These are phyloP conservation scores for Xylariales sp. DNA, from an alignment of 2,329 filamentous ascomycete genomes.

Conservation along the genomic window DNA sequence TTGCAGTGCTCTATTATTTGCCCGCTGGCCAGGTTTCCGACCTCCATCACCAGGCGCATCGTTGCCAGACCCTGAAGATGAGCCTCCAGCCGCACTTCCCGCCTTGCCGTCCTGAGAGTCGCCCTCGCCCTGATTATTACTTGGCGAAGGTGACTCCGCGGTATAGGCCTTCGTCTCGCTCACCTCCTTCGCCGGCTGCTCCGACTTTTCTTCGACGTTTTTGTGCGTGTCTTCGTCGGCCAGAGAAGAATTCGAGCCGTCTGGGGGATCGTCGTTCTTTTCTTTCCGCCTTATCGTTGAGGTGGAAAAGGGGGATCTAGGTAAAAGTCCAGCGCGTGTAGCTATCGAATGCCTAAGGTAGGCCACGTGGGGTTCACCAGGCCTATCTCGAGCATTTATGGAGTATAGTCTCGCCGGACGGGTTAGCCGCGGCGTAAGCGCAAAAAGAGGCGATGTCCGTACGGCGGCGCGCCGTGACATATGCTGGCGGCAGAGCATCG, in stretches of 20 bases:
- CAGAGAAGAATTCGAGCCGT: slow-evolving; percentile 61
- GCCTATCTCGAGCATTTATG: slow-evolving; percentile 39
- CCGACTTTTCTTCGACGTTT: slow-evolving; percentile 60
- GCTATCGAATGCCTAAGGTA: slow-evolving; percentile 38
- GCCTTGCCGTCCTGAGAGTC: slow-evolving; percentile 66
- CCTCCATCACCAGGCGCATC: slow-evolving; percentile 73
- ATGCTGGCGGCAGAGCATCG: slow-evolving; percentile 51
- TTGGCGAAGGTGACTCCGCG: slow-evolving; percentile 57
- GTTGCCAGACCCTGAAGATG: slow-evolving; percentile 61
- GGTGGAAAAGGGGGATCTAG: slow-evolving; percentile 53
- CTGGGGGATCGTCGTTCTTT: slow-evolving; percentile 62
- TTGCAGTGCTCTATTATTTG: slow-evolving; percentile 77
- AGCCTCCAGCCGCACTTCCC: slow-evolving; percentile 68
- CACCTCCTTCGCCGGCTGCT: slow-evolving; percentile 60
- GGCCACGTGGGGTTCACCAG: slow-evolving; percentile 39
- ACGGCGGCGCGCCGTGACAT: slow-evolving; percentile 48
- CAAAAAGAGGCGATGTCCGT: slow-evolving; percentile 41
- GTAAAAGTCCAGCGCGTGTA: slow-evolving; percentile 25
- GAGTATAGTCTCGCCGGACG: slow-evolving; percentile 44
- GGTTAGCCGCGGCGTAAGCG: slow-evolving; percentile 39
- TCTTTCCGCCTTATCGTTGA: slow-evolving; percentile 53
- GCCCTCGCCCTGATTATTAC: slow-evolving; percentile 57
- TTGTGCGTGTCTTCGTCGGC: slow-evolving; percentile 65
- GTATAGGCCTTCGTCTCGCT: slow-evolving; percentile 58
- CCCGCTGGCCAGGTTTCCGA: slow-evolving; percentile 75